These are phyloP conservation scores for Globisporangium lucens DNA, from an alignment of 352 stramenopile genomes.

Conservation along the genomic window DNA sequence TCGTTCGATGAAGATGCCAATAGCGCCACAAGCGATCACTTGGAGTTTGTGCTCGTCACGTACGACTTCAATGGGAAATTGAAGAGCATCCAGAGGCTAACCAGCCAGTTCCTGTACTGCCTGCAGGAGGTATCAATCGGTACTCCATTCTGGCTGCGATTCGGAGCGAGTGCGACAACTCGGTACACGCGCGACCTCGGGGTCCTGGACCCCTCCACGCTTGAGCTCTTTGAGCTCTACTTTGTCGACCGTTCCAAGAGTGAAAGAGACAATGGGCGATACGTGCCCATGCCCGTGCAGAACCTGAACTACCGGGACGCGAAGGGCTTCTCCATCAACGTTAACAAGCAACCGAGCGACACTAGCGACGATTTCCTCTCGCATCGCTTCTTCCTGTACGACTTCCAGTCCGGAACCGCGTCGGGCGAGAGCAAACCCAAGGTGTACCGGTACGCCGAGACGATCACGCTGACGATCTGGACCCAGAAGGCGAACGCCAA, in stretches of 20 bases:
- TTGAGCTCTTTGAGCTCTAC: slow-evolving; percentile 90
- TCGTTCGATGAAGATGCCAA: slow-evolving; percentile 65
- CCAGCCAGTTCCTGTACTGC: slow-evolving; percentile 85
- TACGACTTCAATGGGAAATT: slow-evolving; percentile 90
- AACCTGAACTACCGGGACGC: slow-evolving; percentile 81
- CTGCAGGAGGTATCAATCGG: slow-evolving; percentile 12
- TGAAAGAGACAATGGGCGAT: slow-evolving; percentile 40
- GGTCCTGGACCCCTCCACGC: slow-evolving; percentile 31
- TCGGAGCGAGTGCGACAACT: slow-evolving; percentile 58
- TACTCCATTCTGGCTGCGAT: slow-evolving; percentile 69
- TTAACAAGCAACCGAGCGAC: slow-evolving; percentile 58
- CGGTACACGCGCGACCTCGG: slow-evolving; percentile 74
- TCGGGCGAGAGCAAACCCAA: slow-evolving; percentile 40
- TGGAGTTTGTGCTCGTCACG: slow-evolving; percentile 84
- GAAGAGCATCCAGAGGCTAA: slow-evolving; percentile 58
- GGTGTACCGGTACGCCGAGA: slow-evolving; percentile 69
- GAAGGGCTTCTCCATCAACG: slow-evolving; percentile 68
- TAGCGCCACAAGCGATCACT: slow-evolving; percentile 43
- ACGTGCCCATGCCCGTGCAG: slow-evolving; percentile 86
- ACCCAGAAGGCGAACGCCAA: slow-evolving; percentile 44
- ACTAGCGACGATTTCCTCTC: slow-evolving; percentile 81
- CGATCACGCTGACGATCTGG: slow-evolving; percentile 61
- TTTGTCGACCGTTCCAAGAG: slow-evolving; percentile 78
- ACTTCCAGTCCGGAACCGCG: slow-evolving; percentile 68
- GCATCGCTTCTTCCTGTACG: slow-evolving; percentile 92